Evolutionary conservation across 805 yeast species (phyloP).

Genomic region (Candida nanaspora): DNA sequence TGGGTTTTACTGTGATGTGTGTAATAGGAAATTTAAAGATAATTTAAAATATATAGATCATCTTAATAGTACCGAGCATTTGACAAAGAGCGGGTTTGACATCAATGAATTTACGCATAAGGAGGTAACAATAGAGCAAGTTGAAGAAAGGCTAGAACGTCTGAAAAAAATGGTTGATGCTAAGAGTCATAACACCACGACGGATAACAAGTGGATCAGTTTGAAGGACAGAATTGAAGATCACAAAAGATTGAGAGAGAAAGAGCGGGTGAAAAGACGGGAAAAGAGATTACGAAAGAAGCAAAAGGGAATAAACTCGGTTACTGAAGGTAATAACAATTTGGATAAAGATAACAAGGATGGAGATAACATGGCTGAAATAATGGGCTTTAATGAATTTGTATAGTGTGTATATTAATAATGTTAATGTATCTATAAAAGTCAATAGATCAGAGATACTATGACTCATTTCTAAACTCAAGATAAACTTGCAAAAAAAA

Average conservation of each 20-base stretch:
- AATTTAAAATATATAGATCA: conserved; percentile 78
- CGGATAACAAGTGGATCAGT: conserved; percentile 18
- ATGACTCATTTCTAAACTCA: no score
- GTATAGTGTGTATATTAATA: no score
- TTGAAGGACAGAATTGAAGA: conserved; percentile 33
- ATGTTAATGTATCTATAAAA: no score
- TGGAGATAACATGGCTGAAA: conserved; percentile 21
- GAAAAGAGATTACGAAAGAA: conserved; percentile 19
- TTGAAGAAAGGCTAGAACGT: conserved; percentile 30
- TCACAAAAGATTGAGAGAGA: conserved; percentile 31
- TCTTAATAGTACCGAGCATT: conserved; percentile 67
- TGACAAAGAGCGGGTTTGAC: conserved; percentile 31
- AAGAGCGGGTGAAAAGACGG: conserved; percentile 23
- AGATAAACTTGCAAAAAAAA: no score
- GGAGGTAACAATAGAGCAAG: conserved; percentile 41
- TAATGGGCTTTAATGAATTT: conserved; percentile 61
- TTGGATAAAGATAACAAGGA: conserved; percentile 8
- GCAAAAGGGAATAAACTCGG: conserved; percentile 10
- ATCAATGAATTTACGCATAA: conserved; percentile 17
- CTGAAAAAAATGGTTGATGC: conserved; percentile 26
- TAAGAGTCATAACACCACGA: conserved; percentile 6
- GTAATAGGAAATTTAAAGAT: conserved; percentile 78
- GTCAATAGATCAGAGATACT: background rate
- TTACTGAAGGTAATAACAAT: conserved; percentile 2
- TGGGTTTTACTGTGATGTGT: conserved; percentile 79